phyloP scores from a whole-genome alignment of 208 protist species.

The Entamoeba moshkovskii region DNA sequence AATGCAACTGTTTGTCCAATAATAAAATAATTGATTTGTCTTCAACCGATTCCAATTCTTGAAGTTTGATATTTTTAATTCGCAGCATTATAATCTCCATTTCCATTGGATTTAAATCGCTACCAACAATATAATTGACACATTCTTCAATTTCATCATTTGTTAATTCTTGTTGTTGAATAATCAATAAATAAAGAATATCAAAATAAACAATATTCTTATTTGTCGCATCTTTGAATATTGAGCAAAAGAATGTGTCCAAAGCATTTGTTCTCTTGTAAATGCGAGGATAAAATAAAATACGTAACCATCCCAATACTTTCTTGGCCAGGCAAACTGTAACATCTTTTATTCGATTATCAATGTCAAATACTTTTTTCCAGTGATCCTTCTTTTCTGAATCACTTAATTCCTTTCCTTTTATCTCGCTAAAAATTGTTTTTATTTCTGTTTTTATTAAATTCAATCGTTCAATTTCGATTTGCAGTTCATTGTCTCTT shows the following conservation, averaged over 20 bases:
- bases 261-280: not conserved
- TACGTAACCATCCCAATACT: not conserved
- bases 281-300: not conserved
- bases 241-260: not conserved
- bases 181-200: not conserved
- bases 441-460: not conserved
- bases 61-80: not conserved
- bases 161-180: not conserved
- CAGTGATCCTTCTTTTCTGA: not conserved
- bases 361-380: not conserved
- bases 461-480: not conserved
- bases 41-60: not conserved
- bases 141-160: not conserved
- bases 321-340: not conserved
- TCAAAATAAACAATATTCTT: not conserved
- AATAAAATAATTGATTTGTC: not conserved
- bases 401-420: not conserved
- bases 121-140: not conserved
- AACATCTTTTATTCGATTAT: not conserved
- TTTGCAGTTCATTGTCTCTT: no score
- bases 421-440: not conserved
- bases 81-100: not conserved
- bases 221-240: not conserved
- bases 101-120: not conserved
- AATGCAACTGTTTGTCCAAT: not conserved